Conservation (phyloP, 1,284 basidiomycete species). For the Chiua sp. region DNA sequence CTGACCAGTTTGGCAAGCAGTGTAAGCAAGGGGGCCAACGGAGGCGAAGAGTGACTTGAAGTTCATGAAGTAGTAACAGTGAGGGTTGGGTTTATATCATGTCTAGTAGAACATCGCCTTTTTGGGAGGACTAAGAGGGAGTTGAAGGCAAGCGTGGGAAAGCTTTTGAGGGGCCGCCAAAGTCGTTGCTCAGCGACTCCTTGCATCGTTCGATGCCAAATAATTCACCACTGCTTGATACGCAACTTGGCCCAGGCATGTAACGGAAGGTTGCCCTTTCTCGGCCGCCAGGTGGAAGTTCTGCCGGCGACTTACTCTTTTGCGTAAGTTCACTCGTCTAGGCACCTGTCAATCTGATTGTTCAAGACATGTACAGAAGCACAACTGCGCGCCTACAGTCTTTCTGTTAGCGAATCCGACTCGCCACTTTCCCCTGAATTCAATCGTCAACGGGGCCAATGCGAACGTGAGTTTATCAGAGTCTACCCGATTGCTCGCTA, state of each 20-base stretch:
- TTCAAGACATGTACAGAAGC: too few species aligned
- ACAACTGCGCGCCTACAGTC: conserved; percentile 43
- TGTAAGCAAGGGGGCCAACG: too few species aligned
- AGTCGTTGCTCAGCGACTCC: background rate
- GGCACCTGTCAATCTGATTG: background rate
- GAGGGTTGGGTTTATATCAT: too few species aligned
- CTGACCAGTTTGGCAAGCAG: too few species aligned
- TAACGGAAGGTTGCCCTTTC: conserved; percentile 45
- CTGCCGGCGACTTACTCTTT: conserved; percentile 57
- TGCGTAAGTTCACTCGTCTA: conserved; percentile 15
- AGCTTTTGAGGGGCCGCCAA: too few species aligned
- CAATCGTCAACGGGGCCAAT: conserved; percentile 54
- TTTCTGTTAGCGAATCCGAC: conserved; percentile 48
- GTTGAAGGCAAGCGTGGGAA: too few species aligned
- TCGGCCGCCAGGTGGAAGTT: conserved; percentile 51
- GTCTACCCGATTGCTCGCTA: background rate
- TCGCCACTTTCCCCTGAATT: conserved; percentile 52
- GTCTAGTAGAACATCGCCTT: too few species aligned
- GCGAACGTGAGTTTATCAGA: conserved; percentile 40
- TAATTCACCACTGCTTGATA: conserved; percentile 16
- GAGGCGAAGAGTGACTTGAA: too few species aligned
- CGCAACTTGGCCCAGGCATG: conserved; percentile 46
- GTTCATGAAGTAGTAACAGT: too few species aligned
- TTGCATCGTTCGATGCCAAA: background rate
- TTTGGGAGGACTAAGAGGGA: too few species aligned